Base-by-base conservation (phyloP, 2,329 filamentous ascomycete genomes). In the Calonectria fujianensis region DNA sequence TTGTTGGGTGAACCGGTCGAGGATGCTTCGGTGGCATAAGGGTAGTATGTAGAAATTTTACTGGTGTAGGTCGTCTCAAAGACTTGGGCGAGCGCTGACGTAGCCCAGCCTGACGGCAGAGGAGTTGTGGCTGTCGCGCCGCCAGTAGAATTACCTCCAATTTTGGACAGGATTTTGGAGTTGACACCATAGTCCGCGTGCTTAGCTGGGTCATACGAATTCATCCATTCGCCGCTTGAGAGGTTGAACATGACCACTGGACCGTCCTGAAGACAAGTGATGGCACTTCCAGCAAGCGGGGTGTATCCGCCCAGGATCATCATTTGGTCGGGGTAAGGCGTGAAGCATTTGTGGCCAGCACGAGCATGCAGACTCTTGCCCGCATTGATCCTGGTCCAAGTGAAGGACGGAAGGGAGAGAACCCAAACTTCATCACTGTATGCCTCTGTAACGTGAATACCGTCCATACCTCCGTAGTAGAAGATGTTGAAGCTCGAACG, bases 401-500 rank as follows among this genome's bases (percentile, higher is more conserved):
- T 94, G 82, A 97, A 97, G 0, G 93, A 93, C 0, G 95, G 95
- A 8, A 97, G 86, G 0, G 94, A 95, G 16, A 97, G 87, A 29
- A 96, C 93, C 94, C 94, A 97, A 82, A 96, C 93, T 61, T 95
- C 94, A 74, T 95, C 92, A 69, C 83, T 88, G 76, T 88, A 90
- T 20, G 83, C 74, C 0, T 84, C 74, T 0, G 57, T 67, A 0
- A 74, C 35, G 71, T 89, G 73, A 8, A 92, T 77, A 0, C 90
- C 91, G 72, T 91, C 85, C 80, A 94, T 96, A 0, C 95, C 95
- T 20, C 94, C 95, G 79, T 95, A 97, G 85, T 95, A 95, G 86
- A 96, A 96, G 65, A 97, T 93, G 82, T 96, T 96, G 84, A 93
- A 94, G 73, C 93, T 95, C 14, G 93, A 94, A 41, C 88, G 89